These are phyloP conservation scores for Phoenix dactylifera DNA, from an alignment of 176 grass and related monocot genomes.

Conservation along the genomic window DNA sequence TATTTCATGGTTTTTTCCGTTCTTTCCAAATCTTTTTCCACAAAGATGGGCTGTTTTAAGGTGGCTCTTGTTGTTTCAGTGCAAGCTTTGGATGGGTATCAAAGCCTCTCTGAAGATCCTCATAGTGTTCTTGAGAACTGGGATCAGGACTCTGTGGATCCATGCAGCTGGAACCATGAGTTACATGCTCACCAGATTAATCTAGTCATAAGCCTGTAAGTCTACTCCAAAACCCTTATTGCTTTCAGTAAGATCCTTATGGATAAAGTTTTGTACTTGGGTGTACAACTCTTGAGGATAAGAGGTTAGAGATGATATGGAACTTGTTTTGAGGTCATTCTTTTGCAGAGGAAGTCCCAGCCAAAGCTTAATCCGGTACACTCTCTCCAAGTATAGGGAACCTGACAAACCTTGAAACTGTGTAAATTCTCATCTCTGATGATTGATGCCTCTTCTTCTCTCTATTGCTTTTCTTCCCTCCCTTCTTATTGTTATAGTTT, in stretches of 20 bases:
- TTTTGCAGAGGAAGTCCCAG: constrained; percentile 50
- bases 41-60: too few species aligned
- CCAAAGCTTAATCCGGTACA: constrained; percentile 64
- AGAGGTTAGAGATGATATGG: too few species aligned
- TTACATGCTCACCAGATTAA: constrained; percentile 59
- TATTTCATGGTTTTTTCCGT: constrained; percentile 4
- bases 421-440: constrained; percentile 34
- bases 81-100: constrained; percentile 73
- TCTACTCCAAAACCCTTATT: not conserved
- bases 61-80: constrained; percentile 24
- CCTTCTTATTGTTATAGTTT: too few species aligned
- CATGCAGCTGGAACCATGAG: constrained; percentile 76
- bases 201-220: constrained; percentile 58
- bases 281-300: too few species aligned
- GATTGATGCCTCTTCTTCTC: too few species aligned
- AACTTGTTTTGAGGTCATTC: too few species aligned
- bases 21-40: too few species aligned
- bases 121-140: constrained; percentile 67
- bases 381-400: constrained; percentile 68
- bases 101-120: constrained; percentile 71
- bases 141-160: constrained; percentile 83
- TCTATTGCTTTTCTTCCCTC: too few species aligned
- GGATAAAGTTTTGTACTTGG: too few species aligned
- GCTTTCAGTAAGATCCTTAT: too few species aligned
- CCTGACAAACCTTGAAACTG: constrained; percentile 62